These are phyloP conservation scores for Alternaria conjuncta DNA, from an alignment of 2,329 filamentous ascomycete species.

Conservation along the genomic window DNA sequence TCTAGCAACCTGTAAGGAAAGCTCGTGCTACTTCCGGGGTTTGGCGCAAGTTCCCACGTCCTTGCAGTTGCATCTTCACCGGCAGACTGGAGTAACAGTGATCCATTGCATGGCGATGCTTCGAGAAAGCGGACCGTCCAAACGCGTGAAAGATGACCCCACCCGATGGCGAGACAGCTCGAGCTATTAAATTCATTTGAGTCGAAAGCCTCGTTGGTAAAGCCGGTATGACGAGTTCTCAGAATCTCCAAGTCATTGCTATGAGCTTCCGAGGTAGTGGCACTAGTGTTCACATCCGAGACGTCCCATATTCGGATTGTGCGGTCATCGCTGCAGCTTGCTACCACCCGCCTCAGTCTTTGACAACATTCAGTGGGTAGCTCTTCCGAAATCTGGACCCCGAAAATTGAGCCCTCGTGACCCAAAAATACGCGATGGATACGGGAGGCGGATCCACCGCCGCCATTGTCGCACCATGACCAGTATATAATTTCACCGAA, in stretches of 20 bases:
- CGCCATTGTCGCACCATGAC: conserved; percentile 65
- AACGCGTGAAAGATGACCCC: conserved; percentile 88
- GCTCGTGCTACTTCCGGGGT: background rate
- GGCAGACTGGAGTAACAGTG: conserved; percentile 69
- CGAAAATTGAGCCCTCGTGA: conserved; percentile 94
- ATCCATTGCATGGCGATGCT: conserved; percentile 45
- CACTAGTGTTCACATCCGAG: conserved; percentile 52
- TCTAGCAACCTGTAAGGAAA: conserved; percentile 56
- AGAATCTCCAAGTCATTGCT: conserved; percentile 29
- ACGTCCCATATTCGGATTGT: conserved; percentile 90
- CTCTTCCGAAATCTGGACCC: conserved; percentile 73
- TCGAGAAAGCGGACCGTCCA: conserved; percentile 79
- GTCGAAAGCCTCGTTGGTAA: conserved; percentile 45
- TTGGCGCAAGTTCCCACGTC: conserved; percentile 62
- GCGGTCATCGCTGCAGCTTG: conserved; percentile 93
- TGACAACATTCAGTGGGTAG: conserved; percentile 21
- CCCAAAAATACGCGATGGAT: conserved; percentile 66
- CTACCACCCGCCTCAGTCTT: conserved; percentile 69
- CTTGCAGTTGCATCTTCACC: conserved; percentile 84
- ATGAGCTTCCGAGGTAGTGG: conserved; percentile 22
- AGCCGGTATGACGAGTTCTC: conserved; percentile 53
- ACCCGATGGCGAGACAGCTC: conserved; percentile 69
- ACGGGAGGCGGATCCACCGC: conserved; percentile 31
- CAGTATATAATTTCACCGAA: conserved; percentile 95
- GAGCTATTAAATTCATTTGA: conserved; percentile 22